These are phyloP conservation scores for Zopfia rhizophila DNA, from an alignment of 2,329 filamentous ascomycete species.

Conservation along the genomic window DNA sequence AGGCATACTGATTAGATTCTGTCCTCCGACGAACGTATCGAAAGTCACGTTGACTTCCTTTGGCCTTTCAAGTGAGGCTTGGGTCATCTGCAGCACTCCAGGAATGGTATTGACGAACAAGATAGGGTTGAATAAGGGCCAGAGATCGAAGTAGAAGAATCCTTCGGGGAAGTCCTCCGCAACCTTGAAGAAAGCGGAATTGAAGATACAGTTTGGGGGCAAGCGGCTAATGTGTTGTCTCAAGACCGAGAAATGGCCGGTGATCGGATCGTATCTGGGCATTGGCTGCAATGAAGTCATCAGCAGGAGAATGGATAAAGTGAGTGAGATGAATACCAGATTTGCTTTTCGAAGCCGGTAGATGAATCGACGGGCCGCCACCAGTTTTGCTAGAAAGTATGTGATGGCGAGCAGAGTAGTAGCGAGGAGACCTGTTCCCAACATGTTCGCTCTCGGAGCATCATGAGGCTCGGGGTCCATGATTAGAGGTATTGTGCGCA, in stretches of 20 bases:
- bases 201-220: slow-evolving; percentile 18
- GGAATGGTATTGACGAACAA: slow-evolving; percentile 14
- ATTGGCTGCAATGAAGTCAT: slow-evolving; percentile 21
- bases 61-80: background rate
- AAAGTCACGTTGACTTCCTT: slow-evolving; percentile 36
- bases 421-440: no score
- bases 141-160: slow-evolving; percentile 29
- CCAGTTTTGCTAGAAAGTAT: no score
- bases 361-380: no score
- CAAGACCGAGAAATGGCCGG: slow-evolving; percentile 24
- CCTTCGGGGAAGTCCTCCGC: slow-evolving; percentile 36
- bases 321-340: no score
- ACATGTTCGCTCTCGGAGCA: no score
- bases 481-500: no score
- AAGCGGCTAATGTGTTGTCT: slow-evolving; percentile 15
- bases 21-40: slow-evolving; percentile 15
- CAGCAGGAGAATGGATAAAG: no score
- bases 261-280: slow-evolving; percentile 21
- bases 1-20: slow-evolving; percentile 20
- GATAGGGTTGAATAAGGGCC: slow-evolving; percentile 28
- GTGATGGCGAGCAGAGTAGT: no score
- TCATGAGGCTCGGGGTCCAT: no score
- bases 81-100: background rate
- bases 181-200: slow-evolving; percentile 17
- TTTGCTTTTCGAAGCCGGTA: no score